Percentiles rank a stretch among this genome's conserved stretches.
These are phyloP conservation scores for Cyberlindnera xylosilytica DNA, from an alignment of 805 yeast species.

Conservation along the genomic window DNA sequence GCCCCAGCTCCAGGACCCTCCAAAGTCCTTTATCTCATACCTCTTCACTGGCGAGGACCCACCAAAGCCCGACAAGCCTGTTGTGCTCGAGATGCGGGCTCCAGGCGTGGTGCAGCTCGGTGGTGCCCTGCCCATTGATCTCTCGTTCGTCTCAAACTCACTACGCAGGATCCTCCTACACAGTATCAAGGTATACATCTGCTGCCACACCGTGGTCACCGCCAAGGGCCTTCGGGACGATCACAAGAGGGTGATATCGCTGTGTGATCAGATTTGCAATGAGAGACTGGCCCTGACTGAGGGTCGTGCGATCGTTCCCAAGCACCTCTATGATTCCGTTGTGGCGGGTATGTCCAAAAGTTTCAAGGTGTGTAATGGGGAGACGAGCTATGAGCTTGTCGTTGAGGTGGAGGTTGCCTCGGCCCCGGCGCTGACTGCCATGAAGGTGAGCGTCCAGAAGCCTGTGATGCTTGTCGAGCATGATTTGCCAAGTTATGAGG, in stretches of 20 bases:
- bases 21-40: conserved; percentile 9
- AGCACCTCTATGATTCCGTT: conserved; percentile 5
- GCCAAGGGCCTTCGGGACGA: conserved; percentile 1
- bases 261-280: conserved; percentile 12
- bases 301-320: conserved; percentile 7
- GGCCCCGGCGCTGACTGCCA: neutral
- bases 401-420: conserved; percentile 8
- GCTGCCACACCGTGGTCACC: neutral
- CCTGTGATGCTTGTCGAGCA: conserved; percentile 10
- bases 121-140: conserved; percentile 11
- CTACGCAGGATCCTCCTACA: conserved; percentile 1
- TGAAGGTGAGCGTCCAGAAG: conserved; percentile 1
- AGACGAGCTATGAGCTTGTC: conserved; percentile 7
- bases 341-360: conserved; percentile 10
- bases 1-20: conserved; percentile 8
- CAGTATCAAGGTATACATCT: conserved; percentile 3
- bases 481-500: conserved; percentile 13
- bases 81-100: conserved; percentile 7
- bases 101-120: conserved; percentile 8
- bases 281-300: conserved; percentile 5
- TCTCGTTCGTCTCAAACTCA: conserved; percentile 6
- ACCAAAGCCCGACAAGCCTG: conserved; percentile 4
- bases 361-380: conserved; percentile 10
- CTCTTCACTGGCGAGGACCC: conserved; percentile 10
- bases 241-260: neutral